A percentile compares a stretch with the other conserved stretches of the same genome.
Evolutionary conservation across 139 green algal genomes (phyloP).

Genomic region (Volvox reticuliferus): DNA sequence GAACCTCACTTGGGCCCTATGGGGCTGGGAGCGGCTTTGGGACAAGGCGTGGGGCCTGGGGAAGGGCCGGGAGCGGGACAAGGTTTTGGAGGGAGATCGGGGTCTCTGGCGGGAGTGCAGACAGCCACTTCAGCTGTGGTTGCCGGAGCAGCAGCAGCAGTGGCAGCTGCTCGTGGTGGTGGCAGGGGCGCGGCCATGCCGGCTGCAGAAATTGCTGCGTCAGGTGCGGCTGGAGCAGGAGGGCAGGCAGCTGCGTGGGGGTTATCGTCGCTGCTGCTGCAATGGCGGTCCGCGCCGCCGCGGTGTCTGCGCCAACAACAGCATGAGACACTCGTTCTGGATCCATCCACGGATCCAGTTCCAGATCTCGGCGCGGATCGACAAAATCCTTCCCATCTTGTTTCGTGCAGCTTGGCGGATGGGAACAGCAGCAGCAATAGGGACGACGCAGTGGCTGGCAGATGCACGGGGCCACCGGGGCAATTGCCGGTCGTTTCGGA

Average conservation of each 20-base stretch:
- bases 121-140: neutral
- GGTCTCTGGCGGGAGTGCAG: neutral
- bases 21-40: neutral
- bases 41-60: neutral
- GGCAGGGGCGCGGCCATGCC: too few relatives aligned
- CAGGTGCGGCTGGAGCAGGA: neutral
- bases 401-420: neutral
- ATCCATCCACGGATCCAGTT: neutral
- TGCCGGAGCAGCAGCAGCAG: neutral
- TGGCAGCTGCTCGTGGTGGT: neutral
- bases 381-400: too few relatives aligned
- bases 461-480: too few relatives aligned
- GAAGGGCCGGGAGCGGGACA: neutral
- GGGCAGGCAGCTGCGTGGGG: neutral
- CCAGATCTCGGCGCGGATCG: neutral
- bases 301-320: neutral
- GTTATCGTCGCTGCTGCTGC: neutral
- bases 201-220: neutral
- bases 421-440: neutral
- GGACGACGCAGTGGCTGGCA: too few relatives aligned
- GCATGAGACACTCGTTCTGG: neutral
- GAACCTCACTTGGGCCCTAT: slow-evolving; percentile 24
- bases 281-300: neutral
- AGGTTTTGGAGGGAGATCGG: neutral
- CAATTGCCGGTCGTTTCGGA: too few relatives aligned